These are phyloP conservation scores for Thalassia testudinum DNA, from an alignment of 116 monocot genomes.

Conservation along the genomic window DNA sequence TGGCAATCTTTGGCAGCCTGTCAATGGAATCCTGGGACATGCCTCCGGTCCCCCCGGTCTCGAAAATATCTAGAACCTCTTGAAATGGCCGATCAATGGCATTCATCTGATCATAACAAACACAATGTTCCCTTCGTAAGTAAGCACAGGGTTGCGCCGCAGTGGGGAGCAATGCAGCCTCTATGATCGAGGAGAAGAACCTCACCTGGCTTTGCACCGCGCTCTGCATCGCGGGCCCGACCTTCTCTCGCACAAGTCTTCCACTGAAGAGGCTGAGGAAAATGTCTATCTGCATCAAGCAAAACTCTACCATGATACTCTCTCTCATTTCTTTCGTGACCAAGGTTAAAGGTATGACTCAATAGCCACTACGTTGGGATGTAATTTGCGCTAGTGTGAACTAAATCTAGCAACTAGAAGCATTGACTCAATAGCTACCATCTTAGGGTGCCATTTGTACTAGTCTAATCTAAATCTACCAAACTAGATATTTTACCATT, in stretches of 20 bases:
- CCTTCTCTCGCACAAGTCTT: slow-evolving; percentile 63
- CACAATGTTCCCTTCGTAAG: background rate
- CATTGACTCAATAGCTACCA: no score
- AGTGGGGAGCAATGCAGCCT: no score
- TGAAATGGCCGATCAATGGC: slow-evolving; percentile 37
- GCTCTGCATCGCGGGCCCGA: slow-evolving; percentile 68
- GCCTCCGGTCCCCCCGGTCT: slow-evolving; percentile 44
- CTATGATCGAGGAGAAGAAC: background rate
- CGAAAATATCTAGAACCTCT: slow-evolving; percentile 59
- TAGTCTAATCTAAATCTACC: no score
- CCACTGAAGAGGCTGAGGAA: slow-evolving; percentile 59
- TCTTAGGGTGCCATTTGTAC: no score
- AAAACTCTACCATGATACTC: background rate
- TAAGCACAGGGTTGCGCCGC: no score
- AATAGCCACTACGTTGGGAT: background rate
- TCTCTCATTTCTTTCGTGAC: background rate
- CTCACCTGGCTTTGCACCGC: slow-evolving; percentile 70
- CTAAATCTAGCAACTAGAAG: no score
- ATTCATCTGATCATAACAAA: slow-evolving; percentile 57
- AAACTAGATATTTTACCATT: no score
- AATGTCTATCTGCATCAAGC: slow-evolving; percentile 43
- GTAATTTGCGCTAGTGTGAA: background rate
- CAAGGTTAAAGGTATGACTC: background rate
- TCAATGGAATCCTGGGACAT: slow-evolving; percentile 35
- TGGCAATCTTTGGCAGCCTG: slow-evolving; percentile 23